These are phyloP conservation scores for Solanum paucissectum DNA, from an alignment of 257 asterid species.

Conservation along the genomic window DNA sequence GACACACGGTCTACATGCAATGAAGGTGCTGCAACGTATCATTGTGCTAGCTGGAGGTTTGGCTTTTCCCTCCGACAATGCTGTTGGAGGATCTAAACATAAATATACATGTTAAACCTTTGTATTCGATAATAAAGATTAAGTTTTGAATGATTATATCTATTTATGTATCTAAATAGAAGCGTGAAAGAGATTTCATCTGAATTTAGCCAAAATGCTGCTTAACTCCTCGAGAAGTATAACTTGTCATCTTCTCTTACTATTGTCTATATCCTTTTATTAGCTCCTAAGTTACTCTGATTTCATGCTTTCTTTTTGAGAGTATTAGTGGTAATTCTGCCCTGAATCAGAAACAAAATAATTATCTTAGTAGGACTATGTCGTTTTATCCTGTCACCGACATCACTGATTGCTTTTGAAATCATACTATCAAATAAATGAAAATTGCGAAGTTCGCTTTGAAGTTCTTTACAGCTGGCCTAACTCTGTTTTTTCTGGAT, in stretches of 20 bases:
- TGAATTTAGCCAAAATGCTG: neutral
- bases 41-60: slow-evolving; percentile 45
- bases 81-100: slow-evolving; percentile 19
- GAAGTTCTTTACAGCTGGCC: slow-evolving; percentile 4
- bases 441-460: slow-evolving; percentile 1
- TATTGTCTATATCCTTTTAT: neutral
- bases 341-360: neutral
- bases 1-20: slow-evolving; percentile 94
- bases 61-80: slow-evolving; percentile 45
- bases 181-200: neutral
- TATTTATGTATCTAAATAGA: neutral
- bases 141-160: neutral
- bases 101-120: neutral
- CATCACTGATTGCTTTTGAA: neutral
- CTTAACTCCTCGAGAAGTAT: neutral
- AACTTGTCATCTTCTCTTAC: neutral
- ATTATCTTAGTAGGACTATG: neutral
- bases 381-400: neutral
- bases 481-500: slow-evolving; percentile 4
- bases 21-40: slow-evolving; percentile 50
- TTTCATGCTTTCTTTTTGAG: neutral
- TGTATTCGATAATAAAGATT: neutral
- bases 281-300: neutral
- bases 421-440: neutral
- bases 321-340: neutral